Base-by-base conservation (phyloP, 2,329 filamentous ascomycete genomes). In the Ceratocystiopsis sp. region DNA sequence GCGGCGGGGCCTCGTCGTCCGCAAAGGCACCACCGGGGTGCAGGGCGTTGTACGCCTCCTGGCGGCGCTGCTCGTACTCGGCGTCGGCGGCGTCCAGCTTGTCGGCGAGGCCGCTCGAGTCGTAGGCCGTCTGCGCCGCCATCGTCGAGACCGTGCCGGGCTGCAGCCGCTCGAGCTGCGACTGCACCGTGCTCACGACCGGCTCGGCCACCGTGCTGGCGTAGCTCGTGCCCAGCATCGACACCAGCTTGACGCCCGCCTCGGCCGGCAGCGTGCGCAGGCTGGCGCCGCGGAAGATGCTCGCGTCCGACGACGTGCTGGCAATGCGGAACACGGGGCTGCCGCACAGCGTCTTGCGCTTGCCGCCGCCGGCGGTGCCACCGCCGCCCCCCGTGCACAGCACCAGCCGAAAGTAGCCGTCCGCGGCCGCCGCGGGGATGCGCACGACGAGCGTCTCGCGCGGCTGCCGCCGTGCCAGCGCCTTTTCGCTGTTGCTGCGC, bases 241-340 rank as follows among this genome's bases (percentile, higher is more conserved):
- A 69, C 2, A 68, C 68, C 4, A 71, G 66, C 53, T 72, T 73
- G 48, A 75, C 64, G 5, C 77, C 78, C 8, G 80, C 54, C 52
- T 84, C 79, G 15, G 84, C 54, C 1, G 79, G 79, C 56, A 83
- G 61, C 1, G 74, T 80, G 3, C 61, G 63, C 7, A 83, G 53
- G 48, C 77, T 78, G 0, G 79, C 77, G 1, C 79, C 79, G 9
- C 75, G 69, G 2, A 82, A 54, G 0, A 76, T 68, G 51, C 73
- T 75, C 0, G 69, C 63, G 46, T 75, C 75, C 0, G 67, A 64
- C 0, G 76, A 78, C 0, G 74, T 73, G 47, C 78, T 82, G 2
- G 79, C 69, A n/a, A 84, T 62, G 15, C 79, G 68, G 50, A 84
- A 83, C 0, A 80, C 69, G 0, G 79, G 78, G 48, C 76, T 80